A percentile compares a stretch with the other conserved stretches of the same genome.
These are phyloP conservation scores for Aspergillus hortae DNA, from an alignment of 2,329 filamentous ascomycete species.

Conservation along the genomic window DNA sequence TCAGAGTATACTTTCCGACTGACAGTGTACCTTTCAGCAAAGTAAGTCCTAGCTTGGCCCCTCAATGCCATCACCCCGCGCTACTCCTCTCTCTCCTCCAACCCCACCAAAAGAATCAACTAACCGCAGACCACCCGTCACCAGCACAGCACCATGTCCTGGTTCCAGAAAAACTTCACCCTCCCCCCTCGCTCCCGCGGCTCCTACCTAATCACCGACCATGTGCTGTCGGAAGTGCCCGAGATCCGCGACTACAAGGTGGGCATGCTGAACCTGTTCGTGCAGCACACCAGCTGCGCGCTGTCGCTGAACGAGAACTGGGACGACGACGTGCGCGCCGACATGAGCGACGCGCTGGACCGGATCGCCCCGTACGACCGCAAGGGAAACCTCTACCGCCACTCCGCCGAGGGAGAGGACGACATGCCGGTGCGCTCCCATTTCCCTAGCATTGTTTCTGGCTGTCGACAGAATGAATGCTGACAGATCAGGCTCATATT, in stretches of 20 bases:
- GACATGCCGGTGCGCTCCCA: constrained; percentile 77
- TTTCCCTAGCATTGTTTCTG: no score
- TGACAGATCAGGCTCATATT: constrained; percentile 67
- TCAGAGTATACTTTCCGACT: no score
- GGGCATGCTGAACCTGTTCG: constrained; percentile 81
- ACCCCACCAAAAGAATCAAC: not conserved
- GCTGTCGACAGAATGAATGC: constrained; percentile 13
- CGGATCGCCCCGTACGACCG: constrained; percentile 80
- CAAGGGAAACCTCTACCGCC: constrained; percentile 74
- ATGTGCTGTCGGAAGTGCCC: constrained; percentile 67
- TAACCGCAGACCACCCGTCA: constrained; percentile 4
- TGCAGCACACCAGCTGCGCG: constrained; percentile 93
- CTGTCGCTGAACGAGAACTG: constrained; percentile 91
- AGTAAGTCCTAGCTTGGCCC: not conserved
- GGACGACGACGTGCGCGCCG: constrained; percentile 77
- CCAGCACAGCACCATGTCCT: constrained; percentile 50
- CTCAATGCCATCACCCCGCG: not conserved
- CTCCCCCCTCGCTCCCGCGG: constrained; percentile 75
- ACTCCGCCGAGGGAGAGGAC: constrained; percentile 81
- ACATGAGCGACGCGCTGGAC: constrained; percentile 94
- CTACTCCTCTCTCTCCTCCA: not conserved
- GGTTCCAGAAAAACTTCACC: constrained; percentile 80
- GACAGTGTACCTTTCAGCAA: not conserved
- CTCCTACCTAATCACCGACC: constrained; percentile 83
- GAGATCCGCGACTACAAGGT: constrained; percentile 81